Percentiles rank a stretch among this genome's conserved stretches.
phyloP scores from a whole-genome alignment of 192 early-diverging fungal genomes.

The Lobosporangium transversale region DNA sequence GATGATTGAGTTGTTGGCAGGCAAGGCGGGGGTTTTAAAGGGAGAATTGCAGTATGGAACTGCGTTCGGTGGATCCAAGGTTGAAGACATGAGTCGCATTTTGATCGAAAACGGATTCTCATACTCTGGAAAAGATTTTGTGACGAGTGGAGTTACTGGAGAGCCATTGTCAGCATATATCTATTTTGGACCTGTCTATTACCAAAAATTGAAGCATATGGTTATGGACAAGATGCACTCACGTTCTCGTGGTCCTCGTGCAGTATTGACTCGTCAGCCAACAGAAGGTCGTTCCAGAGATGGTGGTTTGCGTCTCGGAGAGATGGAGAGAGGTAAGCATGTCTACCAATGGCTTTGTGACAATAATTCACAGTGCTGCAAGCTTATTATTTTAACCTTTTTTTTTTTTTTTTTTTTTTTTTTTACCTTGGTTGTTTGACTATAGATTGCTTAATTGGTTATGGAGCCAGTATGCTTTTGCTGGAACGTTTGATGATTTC shows the following conservation, averaged over 20 bases:
- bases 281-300: constrained; percentile 97
- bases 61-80: constrained; percentile 92
- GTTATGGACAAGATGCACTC: constrained; percentile 99
- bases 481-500: constrained; percentile 94
- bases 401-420: too few relatives aligned
- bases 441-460: constrained; percentile 94
- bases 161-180: constrained; percentile 95
- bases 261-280: constrained; percentile 92
- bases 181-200: constrained; percentile 96
- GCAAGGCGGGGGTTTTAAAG: constrained; percentile 93
- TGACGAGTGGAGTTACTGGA: constrained; percentile 89
- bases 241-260: constrained; percentile 87
- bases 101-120: constrained; percentile 93
- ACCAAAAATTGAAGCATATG: constrained; percentile 99
- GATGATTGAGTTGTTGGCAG: constrained; percentile 97
- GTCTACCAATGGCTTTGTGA: too few relatives aligned
- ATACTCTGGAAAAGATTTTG: constrained; percentile 97
- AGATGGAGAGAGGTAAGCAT: constrained; percentile 93
- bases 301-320: constrained; percentile 95
- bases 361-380: too few relatives aligned
- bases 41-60: constrained; percentile 96
- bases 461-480: constrained; percentile 92
- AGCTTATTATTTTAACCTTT: not conserved
- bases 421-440: too few relatives aligned
- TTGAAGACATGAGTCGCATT: constrained; percentile 96